Evolutionary conservation across 148 eudicot species (phyloP), one percentile per base, ranked within the genome.

Genomic region (Cornus suecica): DNA sequence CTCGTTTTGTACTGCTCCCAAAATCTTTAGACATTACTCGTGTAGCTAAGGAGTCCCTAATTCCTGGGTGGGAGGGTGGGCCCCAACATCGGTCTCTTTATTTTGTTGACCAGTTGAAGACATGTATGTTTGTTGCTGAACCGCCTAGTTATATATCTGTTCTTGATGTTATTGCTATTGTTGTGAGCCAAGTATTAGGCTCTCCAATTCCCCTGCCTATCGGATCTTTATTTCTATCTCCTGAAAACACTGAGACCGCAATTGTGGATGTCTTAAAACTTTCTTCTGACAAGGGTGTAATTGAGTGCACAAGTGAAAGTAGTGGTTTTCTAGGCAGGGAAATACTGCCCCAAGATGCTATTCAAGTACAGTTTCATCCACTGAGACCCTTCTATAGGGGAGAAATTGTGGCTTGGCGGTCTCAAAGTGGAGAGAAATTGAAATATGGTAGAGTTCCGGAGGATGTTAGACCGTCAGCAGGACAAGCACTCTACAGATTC

Each of bases 341-440:
- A 54, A 84, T 96, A 83, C 75, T 90, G 71, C 86, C 97, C 62
- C 94, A 90, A 86, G 99, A 96, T 87, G 98, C 99, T 67, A 69
- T 78, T 78, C 92, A 86, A 78, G 93, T 96, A 79, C 99, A 96
- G 61, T 88, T 96, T 75, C 99, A 93, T 80, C 99, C 99, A 66
- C 78, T 96, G 79, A 91, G 99, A 81, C 99, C 99, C 37, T 96
- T 88, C 76, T 96, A 96, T 83, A 86, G 80, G 66, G 97, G 98
- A 68, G 99, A 96, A 84, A 85, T 96, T 84, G 94, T 93, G 63
- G 98, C 99, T 78, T 96, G 97, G 99, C 88, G 95, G 81, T 81
- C 90, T 74, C 88, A 89, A 81, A 90, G 80, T 87, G 99, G 97
- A 79, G 98, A 96, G 73, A 96, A 89, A 78, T 78, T 96, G 87